These are phyloP conservation scores for Ganoderma leucocontextum DNA, from an alignment of 1,284 basidiomycete species.

Conservation along the genomic window DNA sequence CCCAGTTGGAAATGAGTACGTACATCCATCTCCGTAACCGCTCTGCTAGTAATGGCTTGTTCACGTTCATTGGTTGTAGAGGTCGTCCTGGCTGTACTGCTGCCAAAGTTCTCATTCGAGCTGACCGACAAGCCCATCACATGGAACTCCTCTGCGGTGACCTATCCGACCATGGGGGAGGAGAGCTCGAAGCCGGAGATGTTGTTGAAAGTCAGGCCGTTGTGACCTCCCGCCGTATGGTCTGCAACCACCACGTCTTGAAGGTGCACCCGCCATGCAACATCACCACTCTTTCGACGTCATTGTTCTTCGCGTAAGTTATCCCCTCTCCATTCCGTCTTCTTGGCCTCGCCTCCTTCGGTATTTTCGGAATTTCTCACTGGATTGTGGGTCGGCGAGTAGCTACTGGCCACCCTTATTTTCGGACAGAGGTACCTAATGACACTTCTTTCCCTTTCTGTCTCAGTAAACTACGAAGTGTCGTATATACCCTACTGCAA, in stretches of 20 bases:
- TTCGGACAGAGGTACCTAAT: too few species aligned
- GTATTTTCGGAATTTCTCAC: too few species aligned
- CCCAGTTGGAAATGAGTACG: slow-evolving; percentile 13
- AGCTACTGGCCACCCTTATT: too few species aligned
- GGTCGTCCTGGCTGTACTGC: slow-evolving; percentile 23
- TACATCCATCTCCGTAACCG: neutral
- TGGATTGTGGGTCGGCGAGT: too few species aligned
- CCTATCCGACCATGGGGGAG: slow-evolving; percentile 35
- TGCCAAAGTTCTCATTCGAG: slow-evolving; percentile 23
- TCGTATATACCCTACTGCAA: too few species aligned
- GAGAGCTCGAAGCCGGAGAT: slow-evolving; percentile 31
- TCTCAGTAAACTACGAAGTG: too few species aligned
- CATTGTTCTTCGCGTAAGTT: neutral
- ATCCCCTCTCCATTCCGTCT: neutral
- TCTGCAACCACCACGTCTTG: neutral
- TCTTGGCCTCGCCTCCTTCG: neutral
- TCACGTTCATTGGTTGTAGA: slow-evolving; percentile 15
- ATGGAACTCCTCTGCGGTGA: slow-evolving; percentile 33
- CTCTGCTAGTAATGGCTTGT: neutral
- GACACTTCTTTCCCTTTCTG: too few species aligned
- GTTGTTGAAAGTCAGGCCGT: slow-evolving; percentile 24
- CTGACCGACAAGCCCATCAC: slow-evolving; percentile 28
- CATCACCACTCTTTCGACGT: neutral
- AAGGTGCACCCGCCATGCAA: neutral
- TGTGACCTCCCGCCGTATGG: neutral